phyloP scores from a whole-genome alignment of 176 grass and related monocot genomes.

The Carex parvula region DNA sequence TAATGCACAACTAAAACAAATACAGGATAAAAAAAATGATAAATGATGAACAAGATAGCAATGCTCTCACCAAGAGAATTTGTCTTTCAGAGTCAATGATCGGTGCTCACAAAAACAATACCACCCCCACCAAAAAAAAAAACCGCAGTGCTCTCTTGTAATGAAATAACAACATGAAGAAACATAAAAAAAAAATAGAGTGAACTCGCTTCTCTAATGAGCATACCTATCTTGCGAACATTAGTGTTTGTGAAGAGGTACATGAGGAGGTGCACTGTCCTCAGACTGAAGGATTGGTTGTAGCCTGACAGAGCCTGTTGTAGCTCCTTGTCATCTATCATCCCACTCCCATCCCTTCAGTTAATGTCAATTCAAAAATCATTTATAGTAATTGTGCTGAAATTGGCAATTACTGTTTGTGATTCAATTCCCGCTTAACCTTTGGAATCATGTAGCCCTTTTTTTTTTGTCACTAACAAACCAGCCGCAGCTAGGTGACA shows the following conservation, averaged over 20 bases:
- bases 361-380: slow-evolving; percentile 5
- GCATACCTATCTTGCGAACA: slow-evolving; percentile 71
- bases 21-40: neutral
- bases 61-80: neutral
- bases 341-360: slow-evolving; percentile 64
- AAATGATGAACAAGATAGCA: neutral
- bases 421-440: neutral
- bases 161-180: neutral
- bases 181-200: neutral
- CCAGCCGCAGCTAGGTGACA: neutral
- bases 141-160: neutral
- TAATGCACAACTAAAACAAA: neutral
- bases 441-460: neutral
- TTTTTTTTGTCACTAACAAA: neutral
- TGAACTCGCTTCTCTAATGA: neutral
- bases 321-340: slow-evolving; percentile 95
- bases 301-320: slow-evolving; percentile 75
- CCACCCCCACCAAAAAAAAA: neutral
- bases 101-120: neutral
- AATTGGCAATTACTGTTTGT: neutral
- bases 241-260: slow-evolving; percentile 89
- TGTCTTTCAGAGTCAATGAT: neutral
- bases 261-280: slow-evolving; percentile 96
- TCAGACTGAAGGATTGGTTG: slow-evolving; percentile 84
- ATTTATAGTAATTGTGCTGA: neutral